These are phyloP conservation scores for Colletotrichum viniferum DNA, from an alignment of 2,329 filamentous ascomycete genomes.

Conservation along the genomic window DNA sequence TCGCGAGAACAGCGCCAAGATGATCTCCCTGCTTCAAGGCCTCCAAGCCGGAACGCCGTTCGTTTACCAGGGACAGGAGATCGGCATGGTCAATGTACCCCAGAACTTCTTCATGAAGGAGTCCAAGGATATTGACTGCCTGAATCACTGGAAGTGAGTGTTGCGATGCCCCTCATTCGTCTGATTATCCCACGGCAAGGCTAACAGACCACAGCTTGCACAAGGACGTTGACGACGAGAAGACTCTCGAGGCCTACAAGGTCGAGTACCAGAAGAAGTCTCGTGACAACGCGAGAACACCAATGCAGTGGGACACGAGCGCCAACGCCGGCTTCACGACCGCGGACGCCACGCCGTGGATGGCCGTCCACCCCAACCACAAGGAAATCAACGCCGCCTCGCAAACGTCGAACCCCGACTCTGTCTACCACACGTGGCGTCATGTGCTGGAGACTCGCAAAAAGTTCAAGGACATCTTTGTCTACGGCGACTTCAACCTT, in stretches of 20 bases:
- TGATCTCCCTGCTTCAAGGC: constrained; percentile 61
- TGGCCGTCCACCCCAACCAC: constrained; percentile 70
- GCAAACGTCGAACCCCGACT: constrained; percentile 52
- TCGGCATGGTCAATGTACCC: constrained; percentile 70
- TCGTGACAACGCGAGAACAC: constrained; percentile 73
- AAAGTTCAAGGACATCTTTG: constrained; percentile 63
- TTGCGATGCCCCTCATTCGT: background rate
- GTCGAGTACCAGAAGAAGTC: constrained; percentile 61
- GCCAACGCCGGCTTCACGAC: constrained; percentile 69
- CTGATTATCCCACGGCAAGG: background rate
- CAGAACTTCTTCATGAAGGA: constrained; percentile 64
- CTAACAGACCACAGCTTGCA: constrained; percentile 30
- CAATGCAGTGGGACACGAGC: constrained; percentile 72
- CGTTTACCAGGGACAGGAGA: constrained; percentile 73
- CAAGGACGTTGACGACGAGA: constrained; percentile 42
- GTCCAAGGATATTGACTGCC: constrained; percentile 70
- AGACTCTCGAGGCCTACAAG: constrained; percentile 39
- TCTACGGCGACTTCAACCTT: constrained; percentile 64
- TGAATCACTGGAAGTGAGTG: constrained; percentile 54
- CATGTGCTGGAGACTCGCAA: constrained; percentile 65
- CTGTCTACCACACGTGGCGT: constrained; percentile 67
- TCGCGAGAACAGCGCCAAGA: constrained; percentile 58
- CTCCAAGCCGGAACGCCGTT: constrained; percentile 68
- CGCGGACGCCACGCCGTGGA: constrained; percentile 63
- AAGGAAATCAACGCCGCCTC: constrained; percentile 63